These are phyloP conservation scores for Debaryomyces fabryi DNA, from an alignment of 1,139 yeast species.

Conservation along the genomic window DNA sequence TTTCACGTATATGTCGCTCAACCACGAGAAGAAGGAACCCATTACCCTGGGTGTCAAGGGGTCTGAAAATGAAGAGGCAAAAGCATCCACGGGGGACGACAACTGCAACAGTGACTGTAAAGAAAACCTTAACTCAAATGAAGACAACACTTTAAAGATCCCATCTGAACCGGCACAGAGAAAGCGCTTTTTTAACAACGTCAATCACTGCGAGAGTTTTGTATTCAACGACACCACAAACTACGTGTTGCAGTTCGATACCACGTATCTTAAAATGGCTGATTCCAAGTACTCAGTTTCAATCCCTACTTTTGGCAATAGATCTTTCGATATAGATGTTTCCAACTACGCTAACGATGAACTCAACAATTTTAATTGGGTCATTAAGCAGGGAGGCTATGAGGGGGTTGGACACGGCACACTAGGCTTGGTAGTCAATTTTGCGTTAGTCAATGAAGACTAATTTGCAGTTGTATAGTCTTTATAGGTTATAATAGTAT, in stretches of 20 bases:
- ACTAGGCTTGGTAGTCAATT: slow-evolving; percentile 43
- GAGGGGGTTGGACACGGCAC: slow-evolving; percentile 42
- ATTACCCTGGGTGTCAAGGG: neutral
- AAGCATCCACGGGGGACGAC: neutral
- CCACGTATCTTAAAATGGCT: slow-evolving; percentile 42
- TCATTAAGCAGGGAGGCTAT: slow-evolving; percentile 40
- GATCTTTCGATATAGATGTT: slow-evolving; percentile 46
- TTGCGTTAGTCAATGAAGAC: slow-evolving; percentile 40
- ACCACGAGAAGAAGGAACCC: neutral
- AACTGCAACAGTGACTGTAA: slow-evolving; percentile 3
- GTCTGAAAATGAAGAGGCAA: neutral
- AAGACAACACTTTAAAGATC: slow-evolving; percentile 26
- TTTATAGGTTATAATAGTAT: neutral
- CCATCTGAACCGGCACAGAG: slow-evolving; percentile 36
- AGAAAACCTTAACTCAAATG: slow-evolving; percentile 29
- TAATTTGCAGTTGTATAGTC: neutral
- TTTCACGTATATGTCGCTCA: slow-evolving; percentile 40
- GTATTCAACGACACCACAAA: slow-evolving; percentile 27
- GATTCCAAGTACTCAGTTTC: slow-evolving; percentile 46
- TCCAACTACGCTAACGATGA: slow-evolving; percentile 44
- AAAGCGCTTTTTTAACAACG: slow-evolving; percentile 35
- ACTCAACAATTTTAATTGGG: slow-evolving; percentile 49
- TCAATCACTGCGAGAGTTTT: slow-evolving; percentile 34
- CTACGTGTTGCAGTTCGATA: slow-evolving; percentile 42
- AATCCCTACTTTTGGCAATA: slow-evolving; percentile 42